phyloP scores from a whole-genome alignment of 192 early-diverging fungal species.

The Backusella liffmaniae region DNA sequence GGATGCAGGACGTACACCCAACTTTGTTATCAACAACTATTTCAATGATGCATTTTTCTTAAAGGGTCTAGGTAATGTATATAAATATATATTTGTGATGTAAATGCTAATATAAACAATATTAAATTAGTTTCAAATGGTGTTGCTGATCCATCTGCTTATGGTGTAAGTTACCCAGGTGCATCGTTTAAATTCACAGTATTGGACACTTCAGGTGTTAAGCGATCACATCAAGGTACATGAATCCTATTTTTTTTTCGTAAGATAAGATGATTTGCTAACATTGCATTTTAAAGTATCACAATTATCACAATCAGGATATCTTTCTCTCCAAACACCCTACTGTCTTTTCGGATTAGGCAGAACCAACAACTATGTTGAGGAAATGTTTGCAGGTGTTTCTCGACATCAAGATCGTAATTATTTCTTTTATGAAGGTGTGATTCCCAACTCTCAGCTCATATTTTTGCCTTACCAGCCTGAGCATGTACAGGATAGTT shows the following conservation, averaged over 20 bases:
- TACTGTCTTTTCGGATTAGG: constrained; percentile 88
- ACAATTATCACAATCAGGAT: constrained; percentile 79
- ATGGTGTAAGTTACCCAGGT: constrained; percentile 82
- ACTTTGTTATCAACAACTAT: constrained; percentile 82
- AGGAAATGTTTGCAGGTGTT: constrained; percentile 86
- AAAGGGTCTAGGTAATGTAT: constrained; percentile 62
- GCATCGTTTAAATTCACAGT: constrained; percentile 87
- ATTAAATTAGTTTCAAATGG: constrained; percentile 54
- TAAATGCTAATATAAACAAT: background rate
- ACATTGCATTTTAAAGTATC: constrained; percentile 45
- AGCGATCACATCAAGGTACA: constrained; percentile 72
- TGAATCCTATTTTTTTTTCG: background rate
- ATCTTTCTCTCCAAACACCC: constrained; percentile 73
- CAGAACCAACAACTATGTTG: constrained; percentile 94
- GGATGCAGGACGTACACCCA: constrained; percentile 47
- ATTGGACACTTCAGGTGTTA: constrained; percentile 71
- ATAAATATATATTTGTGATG: background rate
- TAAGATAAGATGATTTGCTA: too few relatives aligned
- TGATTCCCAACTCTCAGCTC: constrained; percentile 93
- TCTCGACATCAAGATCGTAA: constrained; percentile 61
- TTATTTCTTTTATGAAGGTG: constrained; percentile 70
- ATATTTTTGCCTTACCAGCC: constrained; percentile 81
- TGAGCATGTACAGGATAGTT: constrained; percentile 38
- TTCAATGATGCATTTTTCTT: constrained; percentile 95
- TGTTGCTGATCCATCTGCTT: constrained; percentile 57